These are phyloP conservation scores for Trichoderma atroviride DNA, from an alignment of 2,329 filamentous ascomycete genomes.

Conservation along the genomic window DNA sequence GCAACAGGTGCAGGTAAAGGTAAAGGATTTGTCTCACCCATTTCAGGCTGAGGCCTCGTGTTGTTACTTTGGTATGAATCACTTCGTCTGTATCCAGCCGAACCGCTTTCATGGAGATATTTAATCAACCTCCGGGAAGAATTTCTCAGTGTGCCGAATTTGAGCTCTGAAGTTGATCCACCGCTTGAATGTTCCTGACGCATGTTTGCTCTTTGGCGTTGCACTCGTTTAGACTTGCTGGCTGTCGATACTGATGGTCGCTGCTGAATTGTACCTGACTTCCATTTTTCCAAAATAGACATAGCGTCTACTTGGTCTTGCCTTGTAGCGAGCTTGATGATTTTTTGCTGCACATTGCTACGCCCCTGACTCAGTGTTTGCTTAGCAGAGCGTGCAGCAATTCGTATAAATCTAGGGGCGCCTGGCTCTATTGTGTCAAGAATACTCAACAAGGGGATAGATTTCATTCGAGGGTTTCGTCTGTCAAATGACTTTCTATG, in stretches of 20 bases:
- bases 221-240: slow-evolving; percentile 27
- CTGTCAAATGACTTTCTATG: slow-evolving; percentile 21
- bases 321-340: slow-evolving; percentile 63
- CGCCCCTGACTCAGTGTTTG: slow-evolving; percentile 53
- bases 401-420: slow-evolving; percentile 61
- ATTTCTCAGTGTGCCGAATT: slow-evolving; percentile 5
- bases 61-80: background rate
- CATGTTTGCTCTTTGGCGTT: slow-evolving; percentile 30
- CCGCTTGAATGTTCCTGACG: background rate
- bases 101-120: slow-evolving; percentile 35
- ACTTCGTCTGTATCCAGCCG: slow-evolving; percentile 34
- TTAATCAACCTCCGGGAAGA: slow-evolving; percentile 37
- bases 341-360: slow-evolving; percentile 57
- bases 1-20: background rate
- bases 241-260: slow-evolving; percentile 40
- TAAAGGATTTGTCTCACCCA: background rate
- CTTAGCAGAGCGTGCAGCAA: slow-evolving; percentile 62
- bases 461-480: slow-evolving; percentile 24
- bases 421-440: slow-evolving; percentile 58
- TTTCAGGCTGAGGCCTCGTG: background rate
- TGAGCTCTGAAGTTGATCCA: background rate
- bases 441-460: slow-evolving; percentile 58
- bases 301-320: slow-evolving; percentile 62
- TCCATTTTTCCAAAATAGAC: slow-evolving; percentile 59
- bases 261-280: slow-evolving; percentile 53